Conservation (phyloP, 306 rosid species). For the Vigna unguiculata region DNA sequence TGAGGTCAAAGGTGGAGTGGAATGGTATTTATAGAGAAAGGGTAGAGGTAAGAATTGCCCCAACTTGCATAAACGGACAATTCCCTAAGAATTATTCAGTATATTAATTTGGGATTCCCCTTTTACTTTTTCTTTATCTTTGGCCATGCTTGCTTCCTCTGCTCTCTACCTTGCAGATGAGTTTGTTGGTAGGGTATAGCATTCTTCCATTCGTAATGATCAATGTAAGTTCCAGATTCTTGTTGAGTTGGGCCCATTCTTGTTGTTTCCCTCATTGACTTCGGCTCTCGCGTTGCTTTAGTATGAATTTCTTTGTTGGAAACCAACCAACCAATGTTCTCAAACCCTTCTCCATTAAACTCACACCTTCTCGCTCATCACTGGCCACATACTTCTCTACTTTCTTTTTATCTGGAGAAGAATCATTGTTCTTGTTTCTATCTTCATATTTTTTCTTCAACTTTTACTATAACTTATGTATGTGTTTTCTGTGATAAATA, state of each 20-base stretch:
- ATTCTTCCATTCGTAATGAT: conserved; percentile 52
- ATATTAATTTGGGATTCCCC: conserved; percentile 34
- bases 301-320: conserved; percentile 31
- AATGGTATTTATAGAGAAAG: conserved; percentile 58
- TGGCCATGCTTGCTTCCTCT: conserved; percentile 29
- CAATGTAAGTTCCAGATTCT: conserved; percentile 46
- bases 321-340: conserved; percentile 25
- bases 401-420: no score
- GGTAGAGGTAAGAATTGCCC: conserved; percentile 18
- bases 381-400: not conserved
- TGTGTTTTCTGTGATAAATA: no score
- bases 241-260: conserved; percentile 50
- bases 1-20: conserved; percentile 40
- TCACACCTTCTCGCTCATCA: not conserved
- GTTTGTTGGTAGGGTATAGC: conserved; percentile 33
- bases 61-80: conserved; percentile 52
- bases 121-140: conserved; percentile 32
- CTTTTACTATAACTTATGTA: no score
- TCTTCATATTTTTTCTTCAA: no score
- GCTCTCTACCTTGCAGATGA: conserved; percentile 30
- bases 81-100: conserved; percentile 42
- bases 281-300: conserved; percentile 12
- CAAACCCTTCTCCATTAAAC: not conserved
- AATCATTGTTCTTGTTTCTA: no score
- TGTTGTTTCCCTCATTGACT: conserved; percentile 40